Base-by-base conservation (phyloP, 2,329 filamentous ascomycete genomes). In the Botrytis porri region DNA sequence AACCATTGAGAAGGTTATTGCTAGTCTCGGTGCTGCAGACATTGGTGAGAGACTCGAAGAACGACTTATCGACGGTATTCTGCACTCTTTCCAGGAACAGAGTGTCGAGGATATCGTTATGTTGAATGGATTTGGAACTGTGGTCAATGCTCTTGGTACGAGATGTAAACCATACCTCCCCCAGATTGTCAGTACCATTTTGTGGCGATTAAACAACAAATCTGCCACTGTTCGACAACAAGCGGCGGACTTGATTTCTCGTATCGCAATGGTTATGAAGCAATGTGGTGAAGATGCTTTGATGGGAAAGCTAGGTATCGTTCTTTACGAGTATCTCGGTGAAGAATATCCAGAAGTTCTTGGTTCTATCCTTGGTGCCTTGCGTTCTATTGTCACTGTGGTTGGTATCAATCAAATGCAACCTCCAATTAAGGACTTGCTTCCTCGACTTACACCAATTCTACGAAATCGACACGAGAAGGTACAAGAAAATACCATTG, bases 401-500 rank as follows among this genome's bases (percentile, higher is more conserved):
- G 95, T 99, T 48, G 96, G 96, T 84, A 98, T 99, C 84, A 92
- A 93, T 79, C 94, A 97, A 83, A 98, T 98, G 95, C 95, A 98
- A 80, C 96, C 96, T 22, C 95, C 96, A 3, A 98, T 99, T 85
- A 95, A 95, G 81, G 97, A 99, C 81, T 87, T 99, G 43, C 88
- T 99, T 16, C 96, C 96, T 25, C 93, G 96, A 59, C 89, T 99
- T 48, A 99, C 96, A 1, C 96, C 96, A n/a, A 99, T 99, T 81
- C 87, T 99, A 71, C 93, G 96, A 81, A 99, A 99, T 84, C 92
- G 96, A 76, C 96, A 99, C 84, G 96, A 99, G 81, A 99, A 99
- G 84, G 97, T 99, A 61, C 96, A 99, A 82, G 96, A 99, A 80
- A 99, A 99, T 83, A 98, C 96, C 0, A 98, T 99, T 79, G 96